phyloP scores from a whole-genome alignment of 495 filamentous ascomycete genomes.

The Thermochaetoides thermophila region DNA sequence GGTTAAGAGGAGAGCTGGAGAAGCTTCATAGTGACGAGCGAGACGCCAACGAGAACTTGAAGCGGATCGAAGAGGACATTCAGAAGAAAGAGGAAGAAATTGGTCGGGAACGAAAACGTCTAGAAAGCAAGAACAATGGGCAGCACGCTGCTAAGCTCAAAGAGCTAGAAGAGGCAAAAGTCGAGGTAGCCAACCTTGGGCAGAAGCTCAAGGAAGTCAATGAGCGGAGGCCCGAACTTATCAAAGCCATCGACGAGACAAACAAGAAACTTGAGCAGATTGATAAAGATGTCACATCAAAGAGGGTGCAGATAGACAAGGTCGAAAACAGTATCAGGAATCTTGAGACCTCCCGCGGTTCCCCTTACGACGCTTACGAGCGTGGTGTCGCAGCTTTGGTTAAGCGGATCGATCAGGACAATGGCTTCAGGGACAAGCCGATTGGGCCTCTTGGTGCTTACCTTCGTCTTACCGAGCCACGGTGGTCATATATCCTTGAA shows the following conservation, averaged over 20 bases:
- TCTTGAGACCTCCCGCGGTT: conserved; percentile 18
- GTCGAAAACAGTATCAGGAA: conserved; percentile 23
- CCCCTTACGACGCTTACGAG: conserved; percentile 39
- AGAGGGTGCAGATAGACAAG: conserved; percentile 36
- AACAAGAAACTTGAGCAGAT: conserved; percentile 16
- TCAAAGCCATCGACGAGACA: conserved; percentile 18
- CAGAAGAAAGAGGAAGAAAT: conserved; percentile 25
- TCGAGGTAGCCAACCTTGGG: conserved; percentile 29
- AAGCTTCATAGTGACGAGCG: conserved; percentile 31
- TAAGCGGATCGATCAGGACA: conserved; percentile 48
- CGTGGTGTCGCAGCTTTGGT: conserved; percentile 47
- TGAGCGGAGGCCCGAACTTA: conserved; percentile 16
- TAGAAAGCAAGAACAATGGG: conserved; percentile 42
- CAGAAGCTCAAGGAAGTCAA: conserved; percentile 22
- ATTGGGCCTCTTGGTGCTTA: conserved; percentile 72
- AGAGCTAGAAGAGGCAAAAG: conserved; percentile 35
- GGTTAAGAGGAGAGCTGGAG: conserved; percentile 14
- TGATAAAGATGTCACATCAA: conserved; percentile 21
- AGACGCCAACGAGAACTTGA: conserved; percentile 27
- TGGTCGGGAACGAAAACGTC: conserved; percentile 24
- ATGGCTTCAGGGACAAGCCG: conserved; percentile 51
- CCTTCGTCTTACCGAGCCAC: conserved; percentile 56
- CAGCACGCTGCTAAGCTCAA: conserved; percentile 20
- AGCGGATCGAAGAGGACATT: conserved; percentile 18
- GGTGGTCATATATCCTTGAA: conserved; percentile 80